Conservation (phyloP, 306 rosid genomes). For the Lathyrus sativus region DNA sequence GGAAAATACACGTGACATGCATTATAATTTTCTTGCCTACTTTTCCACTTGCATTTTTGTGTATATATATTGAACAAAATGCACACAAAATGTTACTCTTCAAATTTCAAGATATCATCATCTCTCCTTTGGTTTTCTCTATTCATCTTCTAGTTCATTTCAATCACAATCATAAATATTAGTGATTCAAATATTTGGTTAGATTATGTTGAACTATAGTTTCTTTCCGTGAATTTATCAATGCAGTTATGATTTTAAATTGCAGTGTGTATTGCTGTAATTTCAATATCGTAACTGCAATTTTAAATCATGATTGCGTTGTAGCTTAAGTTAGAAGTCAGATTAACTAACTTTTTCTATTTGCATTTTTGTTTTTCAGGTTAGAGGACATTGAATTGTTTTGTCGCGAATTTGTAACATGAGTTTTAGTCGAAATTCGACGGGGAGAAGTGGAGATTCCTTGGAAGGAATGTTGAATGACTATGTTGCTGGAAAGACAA, state of each 20-base stretch:
- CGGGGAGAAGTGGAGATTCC: slow-evolving; percentile 55
- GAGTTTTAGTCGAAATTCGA: slow-evolving; percentile 56
- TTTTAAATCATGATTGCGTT: neutral
- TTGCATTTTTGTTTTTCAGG: slow-evolving; percentile 41
- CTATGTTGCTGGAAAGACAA: slow-evolving; percentile 65
- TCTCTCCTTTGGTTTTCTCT: slow-evolving; percentile 28
- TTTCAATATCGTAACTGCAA: neutral
- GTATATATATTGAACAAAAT: slow-evolving; percentile 4
- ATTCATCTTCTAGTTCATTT: neutral
- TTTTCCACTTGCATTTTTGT: slow-evolving; percentile 30
- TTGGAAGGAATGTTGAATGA: slow-evolving; percentile 92
- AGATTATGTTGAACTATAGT: slow-evolving; percentile 20
- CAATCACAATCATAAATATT: slow-evolving; percentile 23
- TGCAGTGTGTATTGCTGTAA: neutral
- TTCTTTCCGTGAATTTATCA: neutral
- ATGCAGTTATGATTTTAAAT: neutral
- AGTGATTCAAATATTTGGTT: slow-evolving; percentile 42
- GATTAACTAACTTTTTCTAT: slow-evolving; percentile 27
- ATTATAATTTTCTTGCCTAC: slow-evolving; percentile 58
- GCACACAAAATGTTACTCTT: slow-evolving; percentile 23
- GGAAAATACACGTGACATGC: slow-evolving; percentile 77
- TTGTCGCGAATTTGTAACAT: slow-evolving; percentile 26
- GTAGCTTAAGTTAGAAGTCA: neutral
- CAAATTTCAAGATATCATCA: slow-evolving; percentile 32
- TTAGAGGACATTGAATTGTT: slow-evolving; percentile 34